Evolutionary conservation across 2,329 filamentous ascomycete species (phyloP).

Genomic region (Aspergillus intermedius): DNA sequence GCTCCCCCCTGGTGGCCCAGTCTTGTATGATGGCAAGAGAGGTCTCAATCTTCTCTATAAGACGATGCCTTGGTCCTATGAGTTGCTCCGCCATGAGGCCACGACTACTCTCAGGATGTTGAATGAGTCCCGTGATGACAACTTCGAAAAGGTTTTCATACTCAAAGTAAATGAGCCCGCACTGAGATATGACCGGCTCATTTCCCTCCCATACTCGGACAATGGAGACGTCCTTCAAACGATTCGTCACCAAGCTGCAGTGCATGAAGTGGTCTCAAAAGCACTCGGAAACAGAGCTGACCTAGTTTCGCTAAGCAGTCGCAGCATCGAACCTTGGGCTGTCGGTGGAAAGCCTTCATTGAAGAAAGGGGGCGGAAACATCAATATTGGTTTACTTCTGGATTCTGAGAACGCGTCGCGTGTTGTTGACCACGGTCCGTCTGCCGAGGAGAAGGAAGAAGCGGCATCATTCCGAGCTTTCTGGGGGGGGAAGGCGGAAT

Average conservation of each 20-base stretch:
- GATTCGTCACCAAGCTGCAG: constrained; percentile 25
- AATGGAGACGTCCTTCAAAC: constrained; percentile 21
- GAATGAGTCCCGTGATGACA: constrained; percentile 65
- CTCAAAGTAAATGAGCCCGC: constrained; percentile 47
- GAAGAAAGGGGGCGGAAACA: constrained; percentile 18
- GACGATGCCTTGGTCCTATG: constrained; percentile 80
- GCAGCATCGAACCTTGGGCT: constrained; percentile 41
- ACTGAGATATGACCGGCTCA: constrained; percentile 50
- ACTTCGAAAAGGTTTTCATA: constrained; percentile 83
- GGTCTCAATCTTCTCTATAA: constrained; percentile 82
- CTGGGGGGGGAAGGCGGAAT: constrained; percentile 89
- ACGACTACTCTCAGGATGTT: constrained; percentile 67
- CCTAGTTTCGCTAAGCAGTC: constrained; percentile 55
- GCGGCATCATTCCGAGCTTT: constrained; percentile 78
- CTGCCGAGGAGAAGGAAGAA: constrained; percentile 77
- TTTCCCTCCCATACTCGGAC: constrained; percentile 29
- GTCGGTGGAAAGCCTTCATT: constrained; percentile 35
- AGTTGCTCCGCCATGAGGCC: constrained; percentile 66
- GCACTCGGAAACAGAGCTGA: constrained; percentile 71
- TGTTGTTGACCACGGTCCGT: constrained; percentile 78
- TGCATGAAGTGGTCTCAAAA: constrained; percentile 60
- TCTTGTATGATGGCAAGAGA: constrained; percentile 69
- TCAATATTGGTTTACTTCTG: constrained; percentile 64
- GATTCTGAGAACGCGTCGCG: constrained; percentile 66
- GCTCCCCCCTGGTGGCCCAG: constrained; percentile 49